Conservation (phyloP, 1,284 basidiomycete genomes). For the Tetrapyrgos nigripes region DNA sequence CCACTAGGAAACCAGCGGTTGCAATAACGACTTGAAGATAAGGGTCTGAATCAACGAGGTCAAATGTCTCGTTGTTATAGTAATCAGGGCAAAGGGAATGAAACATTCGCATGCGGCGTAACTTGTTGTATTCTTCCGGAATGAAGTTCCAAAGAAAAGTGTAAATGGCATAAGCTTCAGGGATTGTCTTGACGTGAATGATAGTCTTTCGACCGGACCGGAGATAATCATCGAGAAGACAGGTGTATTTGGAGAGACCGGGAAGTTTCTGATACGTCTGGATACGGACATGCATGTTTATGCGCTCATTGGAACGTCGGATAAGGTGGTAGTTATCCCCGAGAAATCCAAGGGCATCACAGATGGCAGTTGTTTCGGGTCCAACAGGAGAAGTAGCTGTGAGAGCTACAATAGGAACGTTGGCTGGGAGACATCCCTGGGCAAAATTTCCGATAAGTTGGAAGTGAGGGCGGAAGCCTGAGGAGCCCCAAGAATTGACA, state of each 20-base stretch:
- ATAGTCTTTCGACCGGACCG: conserved; percentile 1
- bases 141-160: background rate
- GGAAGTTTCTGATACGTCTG: background rate
- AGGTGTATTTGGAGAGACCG: background rate
- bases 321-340: background rate
- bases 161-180: conserved; percentile 1
- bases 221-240: background rate
- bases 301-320: conserved; percentile 9
- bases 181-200: background rate
- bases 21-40: conserved; percentile 6
- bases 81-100: conserved; percentile 3
- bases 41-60: background rate
- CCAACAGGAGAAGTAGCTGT: conserved; percentile 16
- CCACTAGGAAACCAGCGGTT: conserved; percentile 1
- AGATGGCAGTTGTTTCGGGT: background rate
- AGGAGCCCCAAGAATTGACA: conserved; percentile 10
- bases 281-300: conserved; percentile 5
- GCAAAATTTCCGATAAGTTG: conserved; percentile 9
- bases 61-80: conserved; percentile 6
- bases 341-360: conserved; percentile 7
- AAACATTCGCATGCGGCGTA: background rate
- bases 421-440: conserved; percentile 8
- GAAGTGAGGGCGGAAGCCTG: conserved; percentile 12
- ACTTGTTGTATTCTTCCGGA: background rate
- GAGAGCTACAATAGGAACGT: conserved; percentile 3